Evolutionary conservation across 2,329 filamentous ascomycete genomes (phyloP), one percentile per base, ranked within the genome.

Genomic region (Talaromyces islandicus): DNA sequence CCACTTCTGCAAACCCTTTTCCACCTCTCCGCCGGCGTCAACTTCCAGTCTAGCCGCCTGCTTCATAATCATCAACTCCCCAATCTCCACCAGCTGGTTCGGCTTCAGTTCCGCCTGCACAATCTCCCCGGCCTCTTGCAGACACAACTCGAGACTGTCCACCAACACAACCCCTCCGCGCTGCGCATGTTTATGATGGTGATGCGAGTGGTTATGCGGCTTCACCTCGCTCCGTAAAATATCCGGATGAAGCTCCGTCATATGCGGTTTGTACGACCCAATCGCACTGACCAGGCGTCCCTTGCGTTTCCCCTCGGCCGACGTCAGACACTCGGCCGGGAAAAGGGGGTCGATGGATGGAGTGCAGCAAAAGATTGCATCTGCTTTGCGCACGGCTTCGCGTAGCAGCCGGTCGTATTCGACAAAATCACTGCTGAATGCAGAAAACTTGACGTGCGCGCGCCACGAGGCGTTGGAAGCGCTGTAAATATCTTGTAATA

Each of bases 321-420:
- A 88, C 0, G 90, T 95, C 56, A 97, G 80, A 62, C 90, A 86
- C 11, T 81, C 75, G 0, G 82, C 79, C 0, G 92, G 89, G 69
- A 97, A 97, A 1, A 97, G 78, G 1, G 90, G 89, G 35, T 83
- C 79, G 0, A 81, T 83, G 0, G 87, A 88, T 0, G 92, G 91
- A 1, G 92, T 96, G 65, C 91, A 96, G 76, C 91, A 93, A 76
- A 96, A 94, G 41, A 97, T 89, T 10, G 90, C 88, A 67, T 94
- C 90, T 0, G 90, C 85, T 9, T 84, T 84, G 41, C 72, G 71
- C 17, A 97, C 80, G 55, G 91, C 85, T 41, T 88, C 84, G 67
- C 88, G 88, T 38, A 92, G 75, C 21, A 94, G 77, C 1, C 90
- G 78, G 1, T 79, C 73, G 68, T 86, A 87, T 65, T 87, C 92